Evolutionary conservation across 75 land plant genomes (phyloP), one percentile per base, ranked within the genome.

Genomic region (Picea sitchensis): DNA sequence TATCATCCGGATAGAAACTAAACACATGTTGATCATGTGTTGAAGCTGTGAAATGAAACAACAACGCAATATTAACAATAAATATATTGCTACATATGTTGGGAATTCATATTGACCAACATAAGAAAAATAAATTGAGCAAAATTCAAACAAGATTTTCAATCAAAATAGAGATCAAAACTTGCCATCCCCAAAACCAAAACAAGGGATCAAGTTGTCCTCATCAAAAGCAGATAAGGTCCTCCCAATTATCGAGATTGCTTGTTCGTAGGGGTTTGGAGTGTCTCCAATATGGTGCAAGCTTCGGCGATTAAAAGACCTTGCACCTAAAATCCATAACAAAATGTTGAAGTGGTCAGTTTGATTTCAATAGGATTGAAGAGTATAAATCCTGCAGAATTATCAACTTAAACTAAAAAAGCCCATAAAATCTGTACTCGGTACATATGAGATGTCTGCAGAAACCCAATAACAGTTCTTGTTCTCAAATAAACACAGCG

Each of bases 191-290:
- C 26, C 26, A 26, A 26, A 26, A 26, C 26, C 26, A 26, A 26
- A 26, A 26, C 26, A 26, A 26, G 26, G 26, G 26, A 94, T 94
- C 41, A 94, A 75, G 67, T 94, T 94, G 79, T 94, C 96, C 56
- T 94, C 96, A 78, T 94, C 96, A 84, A 94, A 94, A 14, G 76
- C 71, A 21, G 95, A 85, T 17, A 94, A 80, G 57, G 97, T 94
- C 74, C 81, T 79, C 18, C 97, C 97, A 80, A 94, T 88, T 21
- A 94, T 94, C 14, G 93, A 82, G 75, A 94, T 80, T 47, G 96
- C 96, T 80, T 90, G 88, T 62, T 94, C 96, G 74, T 94, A 94
- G n/a, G 97, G 97, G 78, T 94, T 94, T 64, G 85, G 91, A 18
- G 77, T 72, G 2, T 87, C 73, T 73, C 91, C 89, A 73, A 94